phyloP scores from a whole-genome alignment of 345 rosid species.

The Eucalyptus leucophloia region DNA sequence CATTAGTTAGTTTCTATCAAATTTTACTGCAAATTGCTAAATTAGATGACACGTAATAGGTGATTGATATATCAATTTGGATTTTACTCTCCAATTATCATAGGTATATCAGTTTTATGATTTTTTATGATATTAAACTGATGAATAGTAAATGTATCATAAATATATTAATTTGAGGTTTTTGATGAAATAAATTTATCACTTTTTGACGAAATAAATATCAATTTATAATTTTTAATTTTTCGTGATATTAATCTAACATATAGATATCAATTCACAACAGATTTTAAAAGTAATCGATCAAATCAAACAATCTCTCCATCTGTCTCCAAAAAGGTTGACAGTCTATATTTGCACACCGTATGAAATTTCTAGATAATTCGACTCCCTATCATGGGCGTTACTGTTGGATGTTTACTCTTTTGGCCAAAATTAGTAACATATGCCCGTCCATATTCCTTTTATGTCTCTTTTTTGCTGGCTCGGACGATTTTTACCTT shows the following conservation, averaged over 20 bases:
- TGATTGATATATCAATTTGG: fast-evolving
- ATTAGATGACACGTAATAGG: fast-evolving
- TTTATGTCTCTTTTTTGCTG: not conserved
- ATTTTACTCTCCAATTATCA: fast-evolving
- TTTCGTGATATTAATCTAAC: fast-evolving
- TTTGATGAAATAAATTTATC: too few relatives aligned
- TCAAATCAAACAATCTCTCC: not conserved
- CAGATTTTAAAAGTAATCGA: not conserved
- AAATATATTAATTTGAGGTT: fast-evolving
- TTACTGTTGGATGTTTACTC: not conserved
- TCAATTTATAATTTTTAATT: too few relatives aligned
- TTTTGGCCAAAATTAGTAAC: not conserved
- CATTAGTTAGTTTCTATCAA: fast-evolving
- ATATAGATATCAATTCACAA: not conserved
- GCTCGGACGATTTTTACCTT: not conserved
- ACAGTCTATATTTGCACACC: not conserved
- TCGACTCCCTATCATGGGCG: not conserved
- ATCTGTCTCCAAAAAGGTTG: not conserved
- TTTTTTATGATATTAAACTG: too few relatives aligned
- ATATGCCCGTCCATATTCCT: not conserved
- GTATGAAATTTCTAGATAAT: not conserved
- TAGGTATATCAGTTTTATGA: fast-evolving
- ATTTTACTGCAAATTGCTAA: fast-evolving
- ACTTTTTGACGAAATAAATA: too few relatives aligned
- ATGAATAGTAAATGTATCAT: too few relatives aligned